Conservation (phyloP, 768 basidiomycete genomes). For the Lentinula boryana region DNA sequence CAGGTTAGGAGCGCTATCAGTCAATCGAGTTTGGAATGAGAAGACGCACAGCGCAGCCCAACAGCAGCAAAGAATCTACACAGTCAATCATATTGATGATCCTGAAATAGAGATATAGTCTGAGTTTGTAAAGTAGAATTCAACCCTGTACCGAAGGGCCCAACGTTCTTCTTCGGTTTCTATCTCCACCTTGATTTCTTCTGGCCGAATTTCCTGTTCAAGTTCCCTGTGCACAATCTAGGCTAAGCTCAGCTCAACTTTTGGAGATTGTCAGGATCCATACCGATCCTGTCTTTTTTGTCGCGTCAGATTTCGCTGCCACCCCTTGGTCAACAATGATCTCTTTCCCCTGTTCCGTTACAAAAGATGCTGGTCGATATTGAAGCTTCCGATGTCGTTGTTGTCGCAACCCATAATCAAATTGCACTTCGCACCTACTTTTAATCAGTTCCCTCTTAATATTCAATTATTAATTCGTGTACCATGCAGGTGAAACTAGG, state of each 20-base stretch:
- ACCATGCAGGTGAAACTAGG: conserved; percentile 58
- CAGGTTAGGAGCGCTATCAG: neutral
- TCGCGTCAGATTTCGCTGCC: conserved; percentile 49
- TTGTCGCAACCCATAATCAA: conserved; percentile 69
- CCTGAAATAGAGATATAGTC: conserved; percentile 28
- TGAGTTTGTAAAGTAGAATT: neutral
- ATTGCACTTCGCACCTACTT: conserved; percentile 73
- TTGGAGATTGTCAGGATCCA: conserved; percentile 9
- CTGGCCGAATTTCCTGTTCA: conserved; percentile 64
- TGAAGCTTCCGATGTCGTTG: conserved; percentile 41
- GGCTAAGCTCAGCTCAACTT: neutral
- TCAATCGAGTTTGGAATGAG: neutral
- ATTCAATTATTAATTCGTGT: conserved; percentile 11
- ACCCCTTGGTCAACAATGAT: conserved; percentile 48
- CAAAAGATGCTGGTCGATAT: conserved; percentile 50
- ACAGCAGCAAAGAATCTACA: conserved; percentile 42
- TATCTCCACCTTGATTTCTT: conserved; percentile 46
- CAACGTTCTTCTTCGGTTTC: conserved; percentile 66
- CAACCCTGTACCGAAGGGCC: conserved; percentile 56
- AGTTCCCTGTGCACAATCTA: conserved; percentile 73
- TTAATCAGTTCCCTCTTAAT: neutral
- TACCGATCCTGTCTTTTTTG: conserved; percentile 50
- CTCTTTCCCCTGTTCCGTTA: conserved; percentile 49
- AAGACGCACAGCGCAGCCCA: conserved; percentile 45
- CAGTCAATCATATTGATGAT: conserved; percentile 68